Evolutionary conservation across 2,329 filamentous ascomycete species (phyloP), one percentile per base, ranked within the genome.

Genomic region (Apiospora saccharicola): DNA sequence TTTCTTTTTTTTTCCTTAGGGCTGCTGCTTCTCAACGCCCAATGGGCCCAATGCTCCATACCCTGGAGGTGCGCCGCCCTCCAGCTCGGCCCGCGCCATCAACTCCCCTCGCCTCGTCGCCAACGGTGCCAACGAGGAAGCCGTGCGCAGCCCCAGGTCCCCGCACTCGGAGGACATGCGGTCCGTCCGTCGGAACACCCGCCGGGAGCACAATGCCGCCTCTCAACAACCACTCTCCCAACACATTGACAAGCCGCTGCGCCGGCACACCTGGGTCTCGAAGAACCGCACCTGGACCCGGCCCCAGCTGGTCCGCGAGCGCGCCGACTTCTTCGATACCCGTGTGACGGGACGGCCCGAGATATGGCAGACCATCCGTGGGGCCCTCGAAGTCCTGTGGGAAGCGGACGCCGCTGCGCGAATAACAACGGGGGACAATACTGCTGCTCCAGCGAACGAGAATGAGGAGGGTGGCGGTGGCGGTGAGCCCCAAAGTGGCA

Each of bases 241-340:
- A 77, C 92, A 93, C 79, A 92, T 93, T 79, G 93, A 94, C 78
- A 89, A 89, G 76, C 92, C 92, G 0, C 84, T 95, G 51, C 88
- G 88, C 64, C 86, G 86, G 0, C 92, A 93, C 76, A 83, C 87
- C 71, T 95, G 93, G 93, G 84, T 84, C 16, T 90, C 91, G 72
- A 88, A 87, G 74, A 86, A 87, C 70, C 89, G 89, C 26, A 82
- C 84, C 22, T 97, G 93, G 93, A 95, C 93, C 0, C 90, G 88
- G n/a, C 79, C 83, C 22, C 85, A 92, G 70, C 85, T 98, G 2
- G 89, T 90, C 72, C 87, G 86, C 44, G 94, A 98, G 83, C 89
- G 96, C 68, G 84, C 84, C 68, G 94, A 94, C 74, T 98, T 97
- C 86, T 98, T 97, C 82, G 95, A 98, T 74, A 98, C 95, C 1